Evolutionary conservation across 257 asterid species (phyloP), one percentile per base, ranked within the genome.

Genomic region (Asclepias syriaca): DNA sequence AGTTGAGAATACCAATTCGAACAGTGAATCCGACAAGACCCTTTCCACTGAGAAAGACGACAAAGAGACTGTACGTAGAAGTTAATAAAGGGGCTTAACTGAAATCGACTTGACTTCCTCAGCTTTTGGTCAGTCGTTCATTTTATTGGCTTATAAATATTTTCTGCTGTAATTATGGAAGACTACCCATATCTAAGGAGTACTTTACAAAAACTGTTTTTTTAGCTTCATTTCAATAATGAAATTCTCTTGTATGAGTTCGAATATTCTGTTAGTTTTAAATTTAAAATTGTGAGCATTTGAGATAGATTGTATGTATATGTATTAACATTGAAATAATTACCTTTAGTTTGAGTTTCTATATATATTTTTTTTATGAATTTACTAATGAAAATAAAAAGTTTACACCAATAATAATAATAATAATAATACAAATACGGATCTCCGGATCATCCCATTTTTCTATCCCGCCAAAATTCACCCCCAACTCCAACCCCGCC

Each of bases 381-480:
- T 43, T 8, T 43, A 43, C 48, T 43, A 43, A 43, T 5, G 10
- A 6, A 8, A 43, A 29, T 29, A 29, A 29, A 1, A 29, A 29
- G 34, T 29, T 29, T 29, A 2, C 34, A 1, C 34, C 32, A 29
- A 29, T 29, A 29, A 29, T 29, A 29, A 29, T 29, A 29, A 29
- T 2, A 29, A 29, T 29, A 29, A 29, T 29, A 29, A 29, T 29
- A 29, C 34, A 29, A 29, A 29, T 29, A 29, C 34, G 34, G 34
- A 29, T 29, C 60, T 66, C 61, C 55, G 19, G 34, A 59, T 43
- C 9, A 15, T 29, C 63, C 19, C 48, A 27, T 10, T 18, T 1
- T 24, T 66, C 53, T 21, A 46, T 58, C 80, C 80, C 80, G 77
- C 77, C 83, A 79, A 75, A 75, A 71, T 45, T 49, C 54, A 15